Base-by-base conservation (phyloP, 192 early-diverging fungal genomes). In the Coemansia sp. region DNA sequence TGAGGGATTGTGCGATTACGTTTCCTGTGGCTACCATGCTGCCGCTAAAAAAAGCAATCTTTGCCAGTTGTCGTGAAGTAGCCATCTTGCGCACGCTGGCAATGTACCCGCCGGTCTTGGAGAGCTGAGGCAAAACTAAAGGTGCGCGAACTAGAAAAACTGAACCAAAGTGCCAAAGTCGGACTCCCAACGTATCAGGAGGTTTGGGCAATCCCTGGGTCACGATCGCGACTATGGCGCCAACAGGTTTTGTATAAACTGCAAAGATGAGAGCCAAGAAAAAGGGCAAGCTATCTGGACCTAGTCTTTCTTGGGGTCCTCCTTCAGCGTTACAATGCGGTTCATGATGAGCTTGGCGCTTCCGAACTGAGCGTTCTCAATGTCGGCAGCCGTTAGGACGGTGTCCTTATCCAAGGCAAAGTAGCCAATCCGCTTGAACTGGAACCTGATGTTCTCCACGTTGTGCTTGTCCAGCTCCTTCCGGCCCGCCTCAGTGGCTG, bases 381-480 rank as follows among this genome's bases (percentile, higher is more conserved):
- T 85, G 50, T 79, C 75, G 12, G 85, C 87, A n/a, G 75, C 63
- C 28, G 76, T 77, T 48, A 95, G 52, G 14, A 85, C 85, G 4
- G 91, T 86, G 84, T 98, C 95, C 76, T 86, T 89, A 75, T 99
- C 98, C 12, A 99, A 84, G 70, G 96, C 91, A 77, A 97, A 99
- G 86, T 99, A 99, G n/a, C 94, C 98, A 37, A 95, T 89, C 55
- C 98, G 87, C 39, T 93, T 86, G 66, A 95, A 90, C 85, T 99
- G 98, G 88, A 92, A 95, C 62, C 94, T 75, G 72, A 92, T 88
- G 63, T 87, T 90, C 76, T 97, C 98, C 41, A 89, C 88, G 48
- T 73, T 68, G 38, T 71, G 81, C 70, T 89, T 83, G 61, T 57
- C 76, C 35, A 87, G 82, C 43, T 86, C 85, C 65, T 82, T 77